Evolutionary conservation across 169 alveolate species (phyloP).

Genomic region (Eimeria tenella): DNA sequence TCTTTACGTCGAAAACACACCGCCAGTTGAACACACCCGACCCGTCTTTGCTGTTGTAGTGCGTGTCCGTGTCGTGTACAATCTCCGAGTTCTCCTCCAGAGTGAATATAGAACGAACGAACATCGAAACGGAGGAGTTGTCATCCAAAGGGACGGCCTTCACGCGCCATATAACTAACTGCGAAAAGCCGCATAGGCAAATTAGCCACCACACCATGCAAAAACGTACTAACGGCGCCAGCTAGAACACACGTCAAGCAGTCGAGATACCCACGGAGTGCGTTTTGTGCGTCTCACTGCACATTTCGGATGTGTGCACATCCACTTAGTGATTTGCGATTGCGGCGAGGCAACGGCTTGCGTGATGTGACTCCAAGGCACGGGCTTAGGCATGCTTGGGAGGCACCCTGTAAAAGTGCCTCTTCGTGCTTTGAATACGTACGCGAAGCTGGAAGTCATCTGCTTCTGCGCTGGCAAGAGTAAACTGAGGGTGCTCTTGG

Average conservation of each 20-base stretch:
- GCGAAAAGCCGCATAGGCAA: background rate
- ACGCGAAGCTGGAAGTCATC: conserved; percentile 90
- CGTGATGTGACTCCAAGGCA: too few species aligned
- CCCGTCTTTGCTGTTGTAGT: conserved; percentile 93
- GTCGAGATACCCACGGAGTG: too few species aligned
- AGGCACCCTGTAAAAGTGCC: too few species aligned
- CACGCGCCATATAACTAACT: conserved; percentile 93
- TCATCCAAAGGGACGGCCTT: conserved; percentile 90
- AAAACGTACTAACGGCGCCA: background rate
- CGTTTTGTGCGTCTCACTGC: too few species aligned
- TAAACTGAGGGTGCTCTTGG: conserved; percentile 86
- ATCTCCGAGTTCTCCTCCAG: conserved; percentile 87
- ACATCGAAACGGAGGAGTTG: conserved; percentile 88
- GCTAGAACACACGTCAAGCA: too few species aligned
- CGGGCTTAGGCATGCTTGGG: too few species aligned
- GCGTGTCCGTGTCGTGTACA: conserved; percentile 89
- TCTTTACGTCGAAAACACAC: conserved; percentile 88
- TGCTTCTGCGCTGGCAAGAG: conserved; percentile 90
- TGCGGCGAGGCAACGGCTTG: too few species aligned
- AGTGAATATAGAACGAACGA: conserved; percentile 90
- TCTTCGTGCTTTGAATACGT: background rate
- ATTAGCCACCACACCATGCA: background rate
- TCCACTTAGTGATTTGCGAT: too few species aligned
- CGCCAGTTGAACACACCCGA: conserved; percentile 94
- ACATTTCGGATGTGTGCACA: too few species aligned